Evolutionary conservation across 2,329 filamentous ascomycete species (phyloP), one percentile per base, ranked within the genome.

Genomic region (Apiospora rasikravindrae): DNA sequence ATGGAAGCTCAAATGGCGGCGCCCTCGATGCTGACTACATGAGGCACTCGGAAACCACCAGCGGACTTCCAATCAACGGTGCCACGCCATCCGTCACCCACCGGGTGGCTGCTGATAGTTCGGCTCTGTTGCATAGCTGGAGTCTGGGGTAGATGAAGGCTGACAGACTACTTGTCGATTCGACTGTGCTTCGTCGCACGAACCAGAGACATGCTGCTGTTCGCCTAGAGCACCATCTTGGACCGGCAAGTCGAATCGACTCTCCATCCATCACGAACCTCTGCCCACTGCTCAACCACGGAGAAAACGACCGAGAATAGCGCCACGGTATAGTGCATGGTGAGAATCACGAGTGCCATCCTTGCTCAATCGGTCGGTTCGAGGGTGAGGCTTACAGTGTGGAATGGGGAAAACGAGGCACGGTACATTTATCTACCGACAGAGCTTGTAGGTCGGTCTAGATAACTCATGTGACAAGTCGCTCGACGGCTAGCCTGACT

Each of bases 61-160:
- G 57, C n/a, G 57, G 29, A 5, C 57, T 64, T 64, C 57, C 57
- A 64, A 64, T 64, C 57, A 64, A 64, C 57, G 49, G 57, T 64
- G 57, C 22, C 57, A 64, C 57, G 57, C 57, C 57, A 64, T 64
- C 57, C 57, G 57, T 64, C 57, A 37, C 57, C 22, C 33, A 64
- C 8, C 57, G 57, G 57, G 57, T 64, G 57, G 57, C 57, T 64
- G 57, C 57, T 40, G 57, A 22, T 40, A 64, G 57, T 14, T 64
- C 19, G 57, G 33, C 57, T 64, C 57, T 40, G 53, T 37, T 61
- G 29, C 53, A 61, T 22, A 61, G 53, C 53, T 61, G 57, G 57
- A 24, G 57, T 64, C 33, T 64, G 57, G 57, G 57, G 57, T 64
- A 64, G 16, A 64, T 64, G 57, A 64, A 24, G 53, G 19, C 53